These are phyloP conservation scores for Boletus smithii DNA, from an alignment of 1,284 basidiomycete species.

Conservation along the genomic window DNA sequence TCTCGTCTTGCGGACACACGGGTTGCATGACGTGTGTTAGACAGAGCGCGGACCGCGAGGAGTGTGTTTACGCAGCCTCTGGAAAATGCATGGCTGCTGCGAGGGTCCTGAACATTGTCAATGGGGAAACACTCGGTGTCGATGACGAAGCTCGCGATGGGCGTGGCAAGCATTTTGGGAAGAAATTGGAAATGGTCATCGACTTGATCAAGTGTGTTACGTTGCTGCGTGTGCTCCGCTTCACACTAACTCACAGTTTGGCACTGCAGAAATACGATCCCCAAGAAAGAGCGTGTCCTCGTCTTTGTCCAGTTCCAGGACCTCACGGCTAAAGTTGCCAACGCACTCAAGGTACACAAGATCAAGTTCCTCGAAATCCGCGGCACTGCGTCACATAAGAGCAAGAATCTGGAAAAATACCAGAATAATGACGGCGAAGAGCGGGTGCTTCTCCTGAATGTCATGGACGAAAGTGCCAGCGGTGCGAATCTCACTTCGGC, in stretches of 20 bases:
- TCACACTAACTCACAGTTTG: slow-evolving; percentile 9
- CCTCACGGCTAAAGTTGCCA: slow-evolving; percentile 84
- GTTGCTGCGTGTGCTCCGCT: not conserved
- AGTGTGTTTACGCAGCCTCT: slow-evolving; percentile 70
- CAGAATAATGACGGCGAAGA: slow-evolving; percentile 70
- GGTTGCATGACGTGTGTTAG: slow-evolving; percentile 77
- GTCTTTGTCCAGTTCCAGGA: slow-evolving; percentile 95
- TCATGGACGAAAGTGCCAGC: slow-evolving; percentile 92
- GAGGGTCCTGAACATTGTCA: slow-evolving; percentile 76
- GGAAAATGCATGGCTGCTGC: slow-evolving; percentile 73
- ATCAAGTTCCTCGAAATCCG: slow-evolving; percentile 81
- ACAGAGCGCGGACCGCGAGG: slow-evolving; percentile 70
- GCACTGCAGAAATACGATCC: slow-evolving; percentile 56
- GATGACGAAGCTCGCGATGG: slow-evolving; percentile 75
- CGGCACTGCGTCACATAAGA: slow-evolving; percentile 74
- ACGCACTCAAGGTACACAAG: slow-evolving; percentile 70
- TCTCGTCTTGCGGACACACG: slow-evolving; percentile 88
- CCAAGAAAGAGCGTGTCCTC: slow-evolving; percentile 77
- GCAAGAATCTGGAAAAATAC: slow-evolving; percentile 80
- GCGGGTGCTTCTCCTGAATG: slow-evolving; percentile 83
- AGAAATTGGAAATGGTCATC: slow-evolving; percentile 85
- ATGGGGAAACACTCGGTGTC: slow-evolving; percentile 76
- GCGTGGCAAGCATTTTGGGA: slow-evolving; percentile 78
- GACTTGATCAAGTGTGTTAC: slow-evolving; percentile 71
- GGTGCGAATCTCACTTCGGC: slow-evolving; percentile 91